Evolutionary conservation across 495 filamentous ascomycete genomes (phyloP), one percentile per base, ranked within the genome.

Genomic region (Penicillium maclennaniae): DNA sequence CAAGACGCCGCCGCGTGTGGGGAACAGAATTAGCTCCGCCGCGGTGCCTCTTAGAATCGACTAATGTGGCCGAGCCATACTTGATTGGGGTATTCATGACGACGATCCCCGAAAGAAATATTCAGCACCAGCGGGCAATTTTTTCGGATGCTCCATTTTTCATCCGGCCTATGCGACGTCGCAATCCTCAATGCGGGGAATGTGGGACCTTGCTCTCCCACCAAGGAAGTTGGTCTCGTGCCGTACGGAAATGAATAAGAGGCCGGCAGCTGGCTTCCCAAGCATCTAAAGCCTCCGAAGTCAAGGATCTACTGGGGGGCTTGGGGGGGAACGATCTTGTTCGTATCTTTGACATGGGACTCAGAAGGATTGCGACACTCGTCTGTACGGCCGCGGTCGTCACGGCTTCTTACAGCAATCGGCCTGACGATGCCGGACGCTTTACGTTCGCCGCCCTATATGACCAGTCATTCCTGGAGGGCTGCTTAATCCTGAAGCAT

Each of bases 391-490:
- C 16, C 7, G 37, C 47, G 6, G 7, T 49, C 25, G 36, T 34
- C 16, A 15, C 47, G 9, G 47, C 36, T 12, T 49, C 47, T 8
- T 49, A 49, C 47, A 41, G 47, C 36, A 49, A 49, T 31, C 27
- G 27, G 10, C 23, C 47, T 38, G 47, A 41, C 47, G 41, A 28
- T 15, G 25, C 47, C 8, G 37, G 47, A 3, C 17, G 47, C 6
- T 49, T 27, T 34, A 26, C 47, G 2, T 49, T 42, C 20, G 47
- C 47, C 16, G 36, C 37, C 1, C 36, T 37, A 20, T 49, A 49
- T 41, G 47, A 49, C 47, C 47, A 49, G 36, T 49, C 47, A 3
- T 51, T 51, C 31, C 26, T 42, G 16, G 48, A 43, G 1, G 48
- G 48, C 0, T 51, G 43, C 25, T 43, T 25, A 0, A 51, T 51